These are phyloP conservation scores for Bocquillonia castaneifolia DNA, from an alignment of 441 rosid species.

Conservation along the genomic window DNA sequence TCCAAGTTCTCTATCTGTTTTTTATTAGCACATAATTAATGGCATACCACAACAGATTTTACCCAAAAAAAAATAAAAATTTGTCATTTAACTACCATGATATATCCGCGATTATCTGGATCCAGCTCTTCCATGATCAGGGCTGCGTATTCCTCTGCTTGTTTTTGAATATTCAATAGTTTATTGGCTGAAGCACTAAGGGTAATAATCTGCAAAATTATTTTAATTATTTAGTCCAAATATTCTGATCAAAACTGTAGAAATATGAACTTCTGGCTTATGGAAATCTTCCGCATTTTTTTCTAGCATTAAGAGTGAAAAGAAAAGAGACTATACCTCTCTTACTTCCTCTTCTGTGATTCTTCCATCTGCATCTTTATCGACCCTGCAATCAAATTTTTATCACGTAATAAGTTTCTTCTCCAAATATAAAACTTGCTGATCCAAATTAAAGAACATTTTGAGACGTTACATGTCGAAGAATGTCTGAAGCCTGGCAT, in stretches of 20 bases:
- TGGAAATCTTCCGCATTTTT: too few relatives aligned
- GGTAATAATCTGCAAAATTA: slow-evolving; percentile 54
- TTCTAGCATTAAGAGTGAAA: too few relatives aligned
- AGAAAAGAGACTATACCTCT: slow-evolving; percentile 42
- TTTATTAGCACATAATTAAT: neutral
- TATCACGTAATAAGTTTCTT: neutral
- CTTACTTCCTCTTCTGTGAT: slow-evolving; percentile 79
- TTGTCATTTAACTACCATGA: slow-evolving; percentile 49
- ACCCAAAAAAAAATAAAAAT: neutral
- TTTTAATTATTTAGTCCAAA: neutral
- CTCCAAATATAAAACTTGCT: neutral
- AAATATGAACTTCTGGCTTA: neutral
- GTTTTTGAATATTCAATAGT: slow-evolving; percentile 73
- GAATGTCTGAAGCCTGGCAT: slow-evolving; percentile 86
- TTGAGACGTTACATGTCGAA: slow-evolving; percentile 66
- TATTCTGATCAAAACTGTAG: neutral
- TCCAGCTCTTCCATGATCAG: slow-evolving; percentile 93
- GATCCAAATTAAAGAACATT: neutral
- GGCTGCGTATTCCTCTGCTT: slow-evolving; percentile 85
- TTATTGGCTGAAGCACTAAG: slow-evolving; percentile 90
- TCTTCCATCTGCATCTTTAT: slow-evolving; percentile 84
- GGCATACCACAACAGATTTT: neutral
- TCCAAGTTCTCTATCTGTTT: slow-evolving; percentile 75
- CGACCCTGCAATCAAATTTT: slow-evolving; percentile 61
- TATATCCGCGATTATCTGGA: slow-evolving; percentile 75